A percentile compares a stretch with the other conserved stretches of the same genome.
Conservation (phyloP, 257 asterid species). For the Solanum virginianum region DNA sequence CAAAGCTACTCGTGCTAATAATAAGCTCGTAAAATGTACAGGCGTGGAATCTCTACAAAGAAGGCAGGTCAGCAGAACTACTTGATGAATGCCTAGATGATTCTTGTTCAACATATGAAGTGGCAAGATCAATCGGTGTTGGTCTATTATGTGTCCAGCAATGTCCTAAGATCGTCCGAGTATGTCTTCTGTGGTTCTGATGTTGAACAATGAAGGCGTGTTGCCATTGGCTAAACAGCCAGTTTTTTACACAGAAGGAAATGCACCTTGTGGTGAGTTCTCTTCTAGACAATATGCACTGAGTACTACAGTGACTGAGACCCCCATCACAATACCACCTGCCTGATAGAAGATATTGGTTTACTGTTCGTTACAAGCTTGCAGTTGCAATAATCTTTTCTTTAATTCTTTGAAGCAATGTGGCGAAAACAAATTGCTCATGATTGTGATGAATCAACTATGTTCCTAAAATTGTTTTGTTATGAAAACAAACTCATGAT, state of each 20-base stretch:
- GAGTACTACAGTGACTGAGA: background rate
- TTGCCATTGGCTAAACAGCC: constrained; percentile 15
- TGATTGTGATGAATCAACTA: background rate
- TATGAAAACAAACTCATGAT: no score
- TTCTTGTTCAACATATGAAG: background rate
- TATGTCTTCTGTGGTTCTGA: constrained; percentile 20
- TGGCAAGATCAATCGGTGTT: constrained; percentile 13
- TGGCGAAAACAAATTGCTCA: background rate
- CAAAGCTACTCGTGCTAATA: background rate
- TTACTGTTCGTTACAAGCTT: background rate
- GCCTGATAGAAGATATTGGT: background rate
- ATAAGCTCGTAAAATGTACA: background rate
- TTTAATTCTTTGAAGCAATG: background rate
- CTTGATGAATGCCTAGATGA: constrained; percentile 1
- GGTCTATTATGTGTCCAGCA: constrained; percentile 30
- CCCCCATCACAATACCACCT: background rate
- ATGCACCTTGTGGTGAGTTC: background rate
- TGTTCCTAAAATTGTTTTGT: no score
- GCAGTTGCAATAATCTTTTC: background rate
- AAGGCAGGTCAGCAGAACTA: constrained; percentile 14
- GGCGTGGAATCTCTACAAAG: constrained; percentile 23
- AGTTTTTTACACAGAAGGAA: constrained; percentile 17
- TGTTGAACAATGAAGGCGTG: constrained; percentile 13
- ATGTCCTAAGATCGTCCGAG: constrained; percentile 19
- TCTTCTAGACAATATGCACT: background rate